Evolutionary conservation across 1,284 basidiomycete genomes (phyloP), one percentile per base, ranked within the genome.

Genomic region (Fomitopsis schrenkii): DNA sequence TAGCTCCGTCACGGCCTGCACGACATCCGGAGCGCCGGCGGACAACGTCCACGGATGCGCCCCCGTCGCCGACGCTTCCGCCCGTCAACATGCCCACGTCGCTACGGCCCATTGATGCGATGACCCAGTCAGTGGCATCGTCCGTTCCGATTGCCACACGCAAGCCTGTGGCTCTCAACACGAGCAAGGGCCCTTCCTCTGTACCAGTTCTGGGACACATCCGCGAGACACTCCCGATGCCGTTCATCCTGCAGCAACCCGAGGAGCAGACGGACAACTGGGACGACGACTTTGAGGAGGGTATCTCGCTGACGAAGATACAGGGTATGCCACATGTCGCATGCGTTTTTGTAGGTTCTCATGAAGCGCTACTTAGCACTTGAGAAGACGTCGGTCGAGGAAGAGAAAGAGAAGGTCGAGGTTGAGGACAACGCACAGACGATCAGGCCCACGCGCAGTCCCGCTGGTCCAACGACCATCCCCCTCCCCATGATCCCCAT

Each of bases 251-350:
- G 35, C 86, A 85, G 63, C 80, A 83, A 42, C 89, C 88, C 6
- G 91, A 92, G 73, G 91, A 91, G 65, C 89, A 94, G 70, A 94
- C 87, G 10, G 94, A 97, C 72, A 96, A 95, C 64, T 98, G 97
- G 95, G 97, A 99, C 71, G 93, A 95, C 67, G 97, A 99, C 72
- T 99, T 98, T 70, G 95, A 95, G 69, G 94, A 94, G 63, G 95
- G 91, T 2, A 95, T 96, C 33, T 93, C 94, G 1, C 85, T 92
- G 59, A 87, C 88, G 9, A 95, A 95, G 73, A 72, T 94, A 48
- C 92, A 93, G 77, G 89, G 91, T 85, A 70, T 58, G 70, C 67
- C 9, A 22, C n/a, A 61, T 35, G 50, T 48, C 46, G 56, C 58
- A 56, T 58, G 17, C 30, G 54, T 59, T 59, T 44, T 35, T 19